Conservation (phyloP, 2,329 filamentous ascomycete species). For the Cladobotryum mycophilum region DNA sequence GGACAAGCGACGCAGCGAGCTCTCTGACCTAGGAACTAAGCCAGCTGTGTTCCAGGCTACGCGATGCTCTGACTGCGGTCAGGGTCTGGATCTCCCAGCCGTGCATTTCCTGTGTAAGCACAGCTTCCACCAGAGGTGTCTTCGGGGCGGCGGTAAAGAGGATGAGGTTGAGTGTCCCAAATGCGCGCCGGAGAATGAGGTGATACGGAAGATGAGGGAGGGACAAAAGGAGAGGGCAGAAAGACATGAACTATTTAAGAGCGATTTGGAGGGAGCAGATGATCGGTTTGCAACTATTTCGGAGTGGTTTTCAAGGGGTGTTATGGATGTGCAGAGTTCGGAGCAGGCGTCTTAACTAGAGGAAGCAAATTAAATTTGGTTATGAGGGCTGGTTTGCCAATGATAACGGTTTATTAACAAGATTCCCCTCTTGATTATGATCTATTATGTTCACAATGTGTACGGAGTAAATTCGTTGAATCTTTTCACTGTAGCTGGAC, state of each 20-base stretch:
- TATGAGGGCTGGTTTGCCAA: neutral
- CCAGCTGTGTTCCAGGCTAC: conserved; percentile 87
- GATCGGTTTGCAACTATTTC: conserved; percentile 87
- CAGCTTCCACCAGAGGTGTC: conserved; percentile 87
- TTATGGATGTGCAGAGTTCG: conserved; percentile 58
- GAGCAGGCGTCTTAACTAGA: conserved; percentile 18
- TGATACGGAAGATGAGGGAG: conserved; percentile 77
- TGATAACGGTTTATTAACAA: neutral
- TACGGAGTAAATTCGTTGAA: too few relatives aligned
- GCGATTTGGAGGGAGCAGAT: conserved; percentile 67
- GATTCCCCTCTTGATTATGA: neutral
- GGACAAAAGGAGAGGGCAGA: conserved; percentile 82
- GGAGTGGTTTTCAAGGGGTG: conserved; percentile 90
- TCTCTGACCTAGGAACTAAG: conserved; percentile 68
- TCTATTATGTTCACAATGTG: neutral
- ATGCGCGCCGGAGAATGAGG: conserved; percentile 77
- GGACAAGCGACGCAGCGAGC: conserved; percentile 68
- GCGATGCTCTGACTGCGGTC: conserved; percentile 75
- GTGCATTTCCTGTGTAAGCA: conserved; percentile 98
- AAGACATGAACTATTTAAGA: conserved; percentile 82
- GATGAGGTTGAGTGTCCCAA: conserved; percentile 74
- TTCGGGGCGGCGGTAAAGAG: conserved; percentile 50
- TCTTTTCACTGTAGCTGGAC: too few relatives aligned
- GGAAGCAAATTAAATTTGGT: neutral
- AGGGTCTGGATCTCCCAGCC: conserved; percentile 73